Evolutionary conservation across 805 yeast species (phyloP), one percentile per base, ranked within the genome.

Genomic region (Myxozyma geophila): DNA sequence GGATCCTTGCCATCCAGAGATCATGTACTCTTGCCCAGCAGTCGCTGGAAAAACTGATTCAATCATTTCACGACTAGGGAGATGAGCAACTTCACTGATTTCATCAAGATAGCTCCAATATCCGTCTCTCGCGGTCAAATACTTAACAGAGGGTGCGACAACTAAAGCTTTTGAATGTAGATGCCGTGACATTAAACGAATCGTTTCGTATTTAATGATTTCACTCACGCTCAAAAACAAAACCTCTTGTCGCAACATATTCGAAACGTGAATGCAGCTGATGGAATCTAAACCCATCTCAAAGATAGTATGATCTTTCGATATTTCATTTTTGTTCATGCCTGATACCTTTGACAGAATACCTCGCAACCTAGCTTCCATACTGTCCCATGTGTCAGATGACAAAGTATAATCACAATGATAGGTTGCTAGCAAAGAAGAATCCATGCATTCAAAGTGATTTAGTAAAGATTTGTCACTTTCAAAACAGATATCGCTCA

Each of bases 211-310:
- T n/a, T 46, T 48, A 12, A 68, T 37, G 13, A 68, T 59, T 13
- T 58, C 67, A 37, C 64, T 43, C 40, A 68, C 71, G 37, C 69
- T 61, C 6, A 67, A n/a, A 10, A 40, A 35, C 12, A 64, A 13
- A 3, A 59, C 63, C 8, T 53, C 35, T 19, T 37, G 54, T 1
- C 68, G 56, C 19, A 70, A 54, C 28, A 19, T 12, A 13, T 53
- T 54, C 3, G 70, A 62, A 12, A 69, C 60, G 15, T 49, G 39
- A 43, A 70, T 71, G 46, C 70, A 68, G 33, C 64, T 54, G 33
- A 70, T 70, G n/a, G 73, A 71, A 36, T 71, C 73, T 40, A 71
- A 44, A 5, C 73, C 72, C 50, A 68, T 19, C 2, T 58, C 62
- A 43, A 58, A 70, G 3, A 69, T 57, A 12, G 61, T 62, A 15